Evolutionary conservation across 768 basidiomycete species (phyloP), one percentile per base, ranked within the genome.

Genomic region (Phaeolepiota aurea): DNA sequence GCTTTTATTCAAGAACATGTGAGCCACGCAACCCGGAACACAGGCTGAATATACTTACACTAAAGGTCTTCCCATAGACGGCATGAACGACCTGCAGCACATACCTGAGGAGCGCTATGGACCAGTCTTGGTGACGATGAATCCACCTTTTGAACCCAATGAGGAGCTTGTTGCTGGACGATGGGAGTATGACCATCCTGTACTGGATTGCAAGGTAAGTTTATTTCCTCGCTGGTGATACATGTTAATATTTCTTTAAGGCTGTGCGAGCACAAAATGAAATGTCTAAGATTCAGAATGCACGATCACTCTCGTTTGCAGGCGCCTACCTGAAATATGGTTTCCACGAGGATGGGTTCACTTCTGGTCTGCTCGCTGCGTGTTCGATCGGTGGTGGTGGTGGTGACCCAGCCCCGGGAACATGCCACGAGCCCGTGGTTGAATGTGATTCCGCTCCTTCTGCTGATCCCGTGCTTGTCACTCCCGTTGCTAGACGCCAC

Each of bases 281-380:
- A 18, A 70, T 86, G 54, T 53, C 54, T 37, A 54, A 51, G 12
- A 87, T 87, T 41, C 84, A 87, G 58, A 74, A 74, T 49, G 68
- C 51, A 34, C 69, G 80, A 5, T 71, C 72, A 3, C 71, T 86
- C 48, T 70, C 78, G 5, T 82, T 69, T 52, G 81, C 72, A 1
- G 82, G 83, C 7, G 85, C 85, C 18, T 88, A 80, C 65, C 68
- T 79, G 33, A 75, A 75, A 42, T 87, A 85, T 49, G 85, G 84
- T 13, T 87, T 88, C 66, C 85, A 89, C 59, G 84, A 87, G 59
- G 87, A 87, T 51, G 83, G 80, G 2, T 86, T 86, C 48, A 68
- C 69, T 0, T 67, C 67, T 1, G 70, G 70, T 2, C 51, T 72
- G 2, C 54, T 58, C 4, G 69, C 66, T 7, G 64, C 66, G 0